Evolutionary conservation across 192 early-diverging fungal genomes (phyloP).

Genomic region (Gigaspora rosea): DNA sequence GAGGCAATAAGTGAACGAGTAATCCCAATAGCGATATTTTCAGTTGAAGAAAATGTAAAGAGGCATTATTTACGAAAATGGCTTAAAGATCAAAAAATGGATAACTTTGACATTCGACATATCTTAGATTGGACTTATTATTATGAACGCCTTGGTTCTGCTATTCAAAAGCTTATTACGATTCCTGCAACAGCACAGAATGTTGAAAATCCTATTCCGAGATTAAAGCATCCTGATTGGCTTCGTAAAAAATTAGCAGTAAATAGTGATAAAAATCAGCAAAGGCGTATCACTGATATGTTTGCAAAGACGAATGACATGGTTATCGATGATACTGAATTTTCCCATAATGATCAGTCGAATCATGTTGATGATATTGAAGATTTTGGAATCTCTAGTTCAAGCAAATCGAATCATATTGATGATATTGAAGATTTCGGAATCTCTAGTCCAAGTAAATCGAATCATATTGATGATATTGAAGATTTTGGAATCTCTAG

Average conservation of each 20-base stretch:
- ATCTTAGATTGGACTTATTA: conserved; percentile 99
- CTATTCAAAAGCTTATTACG: conserved; percentile 96
- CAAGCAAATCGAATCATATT: background rate
- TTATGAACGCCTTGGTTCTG: conserved; percentile 89
- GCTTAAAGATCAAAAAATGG: conserved; percentile 78
- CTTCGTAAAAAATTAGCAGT: conserved; percentile 76
- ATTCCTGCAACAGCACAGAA: conserved; percentile 98
- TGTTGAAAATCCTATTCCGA: conserved; percentile 89
- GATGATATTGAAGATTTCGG: conserved; percentile 66
- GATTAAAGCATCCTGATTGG: conserved; percentile 95
- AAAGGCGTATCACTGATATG: conserved; percentile 83
- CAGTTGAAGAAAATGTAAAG: conserved; percentile 72
- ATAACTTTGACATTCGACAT: conserved; percentile 82
- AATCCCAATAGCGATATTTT: conserved; percentile 93
- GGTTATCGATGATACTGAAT: conserved; percentile 31
- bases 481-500: conserved; percentile 57
- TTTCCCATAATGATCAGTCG: conserved; percentile 29
- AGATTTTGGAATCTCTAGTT: conserved; percentile 49
- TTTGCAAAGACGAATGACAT: conserved; percentile 59
- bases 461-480: conserved; percentile 46
- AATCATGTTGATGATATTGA: conserved; percentile 54
- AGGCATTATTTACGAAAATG: conserved; percentile 89
- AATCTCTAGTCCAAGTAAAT: background rate
- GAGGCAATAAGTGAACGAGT: conserved; percentile 83
- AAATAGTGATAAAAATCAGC: conserved; percentile 68